Conservation (phyloP, 805 yeast genomes). For the Candida qinlingensis region DNA sequence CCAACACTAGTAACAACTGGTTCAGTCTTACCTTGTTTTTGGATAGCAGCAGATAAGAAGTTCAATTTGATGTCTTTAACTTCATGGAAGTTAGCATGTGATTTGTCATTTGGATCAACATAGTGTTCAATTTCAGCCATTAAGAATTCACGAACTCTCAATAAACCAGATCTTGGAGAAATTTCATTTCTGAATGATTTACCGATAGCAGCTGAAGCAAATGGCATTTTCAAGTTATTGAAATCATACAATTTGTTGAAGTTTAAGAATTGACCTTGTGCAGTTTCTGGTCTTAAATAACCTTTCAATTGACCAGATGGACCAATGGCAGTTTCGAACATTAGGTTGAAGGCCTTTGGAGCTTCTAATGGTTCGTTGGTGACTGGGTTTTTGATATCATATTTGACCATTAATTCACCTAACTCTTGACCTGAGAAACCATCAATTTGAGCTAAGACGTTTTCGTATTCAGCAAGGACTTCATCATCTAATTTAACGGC, state of each 20-base stretch:
- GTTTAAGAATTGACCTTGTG: constrained; percentile 98
- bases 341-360: constrained; percentile 93
- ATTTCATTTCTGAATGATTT: constrained; percentile 98
- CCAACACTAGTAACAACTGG: constrained; percentile 67
- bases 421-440: constrained; percentile 91
- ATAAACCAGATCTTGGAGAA: constrained; percentile 95
- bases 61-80: constrained; percentile 67
- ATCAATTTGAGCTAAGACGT: constrained; percentile 86
- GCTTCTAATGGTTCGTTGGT: constrained; percentile 81
- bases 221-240: constrained; percentile 96
- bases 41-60: constrained; percentile 83
- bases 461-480: constrained; percentile 75
- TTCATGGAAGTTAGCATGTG: constrained; percentile 73
- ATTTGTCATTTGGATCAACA: constrained; percentile 88
- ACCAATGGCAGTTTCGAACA: constrained; percentile 99
- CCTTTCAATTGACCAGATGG: constrained; percentile 97
- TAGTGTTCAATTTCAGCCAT: constrained; percentile 99
- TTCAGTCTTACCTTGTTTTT: constrained; percentile 77
- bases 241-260: constrained; percentile 89
- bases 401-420: constrained; percentile 80
- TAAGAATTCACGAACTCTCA: constrained; percentile 96
- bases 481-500: constrained; percentile 81
- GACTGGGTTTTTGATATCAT: constrained; percentile 86
- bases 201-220: constrained; percentile 99
- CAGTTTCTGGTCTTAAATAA: constrained; percentile 96